phyloP scores from a whole-genome alignment of 2,329 filamentous ascomycete species.

The Exophiala oligosperma region DNA sequence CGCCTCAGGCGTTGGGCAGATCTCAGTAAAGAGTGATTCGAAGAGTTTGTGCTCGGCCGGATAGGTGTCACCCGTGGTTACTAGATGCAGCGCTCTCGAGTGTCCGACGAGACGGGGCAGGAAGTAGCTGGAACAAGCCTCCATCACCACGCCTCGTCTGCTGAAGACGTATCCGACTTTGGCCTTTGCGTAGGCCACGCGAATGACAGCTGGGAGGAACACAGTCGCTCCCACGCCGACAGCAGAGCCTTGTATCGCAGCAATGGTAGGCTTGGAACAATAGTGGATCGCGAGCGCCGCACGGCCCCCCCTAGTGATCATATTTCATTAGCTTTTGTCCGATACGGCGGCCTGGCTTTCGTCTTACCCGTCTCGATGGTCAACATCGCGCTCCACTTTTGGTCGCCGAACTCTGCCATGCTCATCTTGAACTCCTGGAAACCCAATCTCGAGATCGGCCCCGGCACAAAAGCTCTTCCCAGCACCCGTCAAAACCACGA shows the following conservation, averaged over 20 bases:
- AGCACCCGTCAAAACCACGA: constrained; percentile 56
- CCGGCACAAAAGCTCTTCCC: constrained; percentile 60
- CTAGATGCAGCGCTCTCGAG: constrained; percentile 62
- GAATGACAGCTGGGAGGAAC: constrained; percentile 57
- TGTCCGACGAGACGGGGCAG: constrained; percentile 66
- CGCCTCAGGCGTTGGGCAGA: constrained; percentile 56
- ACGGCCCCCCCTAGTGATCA: constrained; percentile 46
- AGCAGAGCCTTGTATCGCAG: constrained; percentile 59
- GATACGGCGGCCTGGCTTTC: not conserved
- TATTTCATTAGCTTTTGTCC: not conserved
- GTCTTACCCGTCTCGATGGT: constrained; percentile 30
- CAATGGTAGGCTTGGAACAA: constrained; percentile 60
- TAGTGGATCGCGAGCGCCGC: constrained; percentile 57
- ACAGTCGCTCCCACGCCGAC: constrained; percentile 64
- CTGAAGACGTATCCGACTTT: constrained; percentile 72
- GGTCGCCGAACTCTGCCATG: constrained; percentile 13
- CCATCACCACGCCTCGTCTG: constrained; percentile 66
- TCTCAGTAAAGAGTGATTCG: constrained; percentile 65
- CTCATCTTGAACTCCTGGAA: constrained; percentile 24
- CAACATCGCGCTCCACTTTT: constrained; percentile 28
- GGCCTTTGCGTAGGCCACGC: constrained; percentile 54
- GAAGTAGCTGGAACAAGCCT: constrained; percentile 69
- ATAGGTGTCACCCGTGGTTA: constrained; percentile 65
- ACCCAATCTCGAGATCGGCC: constrained; percentile 54
- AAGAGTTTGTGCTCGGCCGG: constrained; percentile 51